Percentiles rank a stretch among this genome's conserved stretches.
Evolutionary conservation across 73 alveolate genomes (phyloP).

Genomic region (Paramecium tetraurelia): DNA sequence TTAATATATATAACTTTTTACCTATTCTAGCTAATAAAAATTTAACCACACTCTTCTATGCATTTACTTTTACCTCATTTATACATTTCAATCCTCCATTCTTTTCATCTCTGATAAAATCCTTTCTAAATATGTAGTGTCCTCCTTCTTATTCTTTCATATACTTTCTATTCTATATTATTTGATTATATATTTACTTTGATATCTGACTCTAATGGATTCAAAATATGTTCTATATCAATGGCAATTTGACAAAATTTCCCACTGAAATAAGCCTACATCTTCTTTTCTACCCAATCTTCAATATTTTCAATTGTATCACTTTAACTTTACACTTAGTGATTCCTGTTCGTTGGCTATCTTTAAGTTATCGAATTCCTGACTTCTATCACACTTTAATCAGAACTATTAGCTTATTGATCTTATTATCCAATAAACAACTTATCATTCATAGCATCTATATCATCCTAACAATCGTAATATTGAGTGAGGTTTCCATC

Average conservation of each 20-base stretch:
- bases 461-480: conserved; percentile 36
- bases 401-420: not conserved
- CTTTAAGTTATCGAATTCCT: conserved; percentile 3
- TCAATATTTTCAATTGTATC: not conserved
- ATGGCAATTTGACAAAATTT: not conserved
- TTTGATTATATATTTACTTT: not conserved
- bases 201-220: conserved; percentile 4
- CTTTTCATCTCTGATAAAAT: conserved; percentile 49
- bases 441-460: conserved; percentile 46
- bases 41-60: conserved; percentile 68
- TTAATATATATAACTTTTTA: not conserved
- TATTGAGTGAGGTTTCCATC: not conserved
- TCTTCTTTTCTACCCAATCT: conserved; percentile 6
- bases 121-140: conserved; percentile 5
- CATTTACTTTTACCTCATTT: conserved; percentile 45
- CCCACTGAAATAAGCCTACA: conserved; percentile 3
- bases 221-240: not conserved
- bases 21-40: conserved; percentile 75
- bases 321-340: not conserved
- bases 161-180: not conserved
- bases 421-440: not conserved
- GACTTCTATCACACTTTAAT: not conserved
- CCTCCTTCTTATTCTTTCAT: conserved; percentile 23
- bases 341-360: not conserved
- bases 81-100: conserved; percentile 47